Evolutionary conservation across 768 basidiomycete genomes (phyloP).

Genomic region (Suillus occidentalis): DNA sequence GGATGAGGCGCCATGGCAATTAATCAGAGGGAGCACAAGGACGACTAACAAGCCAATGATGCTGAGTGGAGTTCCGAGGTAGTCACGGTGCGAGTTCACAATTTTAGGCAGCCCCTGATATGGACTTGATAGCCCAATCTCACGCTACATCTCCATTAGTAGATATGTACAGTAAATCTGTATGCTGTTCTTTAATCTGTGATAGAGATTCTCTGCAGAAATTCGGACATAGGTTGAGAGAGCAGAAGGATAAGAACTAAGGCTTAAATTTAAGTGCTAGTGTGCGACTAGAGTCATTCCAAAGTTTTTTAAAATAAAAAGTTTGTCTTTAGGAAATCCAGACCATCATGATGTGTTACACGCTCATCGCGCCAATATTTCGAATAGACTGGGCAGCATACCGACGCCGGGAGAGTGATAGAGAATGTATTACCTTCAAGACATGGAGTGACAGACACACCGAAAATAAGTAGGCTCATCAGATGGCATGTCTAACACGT

Average conservation of each 20-base stretch:
- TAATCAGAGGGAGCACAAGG: slow-evolving; percentile 3
- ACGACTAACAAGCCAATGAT: background rate
- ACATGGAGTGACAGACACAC: background rate
- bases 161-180: background rate
- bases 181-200: background rate
- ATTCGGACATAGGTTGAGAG: no score
- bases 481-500: background rate
- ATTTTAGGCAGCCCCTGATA: slow-evolving; percentile 11
- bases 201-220: no score
- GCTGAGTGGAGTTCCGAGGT: background rate
- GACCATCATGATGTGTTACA: background rate
- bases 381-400: background rate
- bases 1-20: slow-evolving; percentile 44
- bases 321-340: background rate
- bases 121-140: background rate
- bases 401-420: background rate
- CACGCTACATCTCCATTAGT: slow-evolving; percentile 3
- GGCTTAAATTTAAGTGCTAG: background rate
- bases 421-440: background rate
- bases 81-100: slow-evolving; percentile 3
- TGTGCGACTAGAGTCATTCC: background rate
- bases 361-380: background rate
- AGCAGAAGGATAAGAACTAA: background rate
- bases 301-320: background rate
- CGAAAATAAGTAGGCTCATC: background rate